Percentiles rank a stretch among this genome's conserved stretches.
These are phyloP conservation scores for Coprinopsis strossmayeri DNA, from an alignment of 768 basidiomycete genomes.

Conservation along the genomic window DNA sequence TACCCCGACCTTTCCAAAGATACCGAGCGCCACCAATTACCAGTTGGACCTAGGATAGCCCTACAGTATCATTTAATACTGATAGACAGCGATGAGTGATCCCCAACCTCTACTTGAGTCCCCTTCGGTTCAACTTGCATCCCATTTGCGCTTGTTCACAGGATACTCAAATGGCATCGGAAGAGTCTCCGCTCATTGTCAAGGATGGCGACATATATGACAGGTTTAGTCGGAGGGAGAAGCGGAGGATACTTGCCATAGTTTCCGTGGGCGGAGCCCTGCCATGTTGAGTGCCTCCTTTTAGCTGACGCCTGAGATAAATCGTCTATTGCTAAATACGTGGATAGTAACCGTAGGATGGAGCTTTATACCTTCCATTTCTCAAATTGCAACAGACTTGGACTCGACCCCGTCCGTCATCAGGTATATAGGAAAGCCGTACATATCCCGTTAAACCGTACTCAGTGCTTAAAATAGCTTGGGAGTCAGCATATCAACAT, in stretches of 20 bases:
- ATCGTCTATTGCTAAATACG: too few species aligned
- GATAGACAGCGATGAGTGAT: too few species aligned
- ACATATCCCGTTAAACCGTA: neutral
- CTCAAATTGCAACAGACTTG: slow-evolving; percentile 63
- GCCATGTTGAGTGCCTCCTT: neutral
- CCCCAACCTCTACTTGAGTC: too few species aligned
- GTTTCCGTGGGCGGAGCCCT: neutral
- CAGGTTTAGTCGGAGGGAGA: neutral
- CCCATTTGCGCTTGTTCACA: too few species aligned
- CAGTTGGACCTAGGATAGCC: too few species aligned
- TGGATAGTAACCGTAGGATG: slow-evolving; percentile 62
- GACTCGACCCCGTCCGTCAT: slow-evolving; percentile 49
- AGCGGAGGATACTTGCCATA: neutral
- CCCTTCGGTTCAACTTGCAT: too few species aligned
- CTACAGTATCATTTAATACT: too few species aligned
- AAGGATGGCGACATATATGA: slow-evolving; percentile 4
- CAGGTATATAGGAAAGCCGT: slow-evolving; percentile 29
- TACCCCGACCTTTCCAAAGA: too few species aligned
- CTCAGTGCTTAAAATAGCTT: slow-evolving; percentile 17
- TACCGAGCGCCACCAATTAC: too few species aligned
- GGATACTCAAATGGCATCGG: too few species aligned
- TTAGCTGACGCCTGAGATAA: neutral
- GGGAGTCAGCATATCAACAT: slow-evolving; percentile 29
- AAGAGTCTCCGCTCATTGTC: too few species aligned
- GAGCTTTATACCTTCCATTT: slow-evolving; percentile 68